Evolutionary conservation across 2,329 filamentous ascomycete species (phyloP).

Genomic region (Diaporthe sp.): DNA sequence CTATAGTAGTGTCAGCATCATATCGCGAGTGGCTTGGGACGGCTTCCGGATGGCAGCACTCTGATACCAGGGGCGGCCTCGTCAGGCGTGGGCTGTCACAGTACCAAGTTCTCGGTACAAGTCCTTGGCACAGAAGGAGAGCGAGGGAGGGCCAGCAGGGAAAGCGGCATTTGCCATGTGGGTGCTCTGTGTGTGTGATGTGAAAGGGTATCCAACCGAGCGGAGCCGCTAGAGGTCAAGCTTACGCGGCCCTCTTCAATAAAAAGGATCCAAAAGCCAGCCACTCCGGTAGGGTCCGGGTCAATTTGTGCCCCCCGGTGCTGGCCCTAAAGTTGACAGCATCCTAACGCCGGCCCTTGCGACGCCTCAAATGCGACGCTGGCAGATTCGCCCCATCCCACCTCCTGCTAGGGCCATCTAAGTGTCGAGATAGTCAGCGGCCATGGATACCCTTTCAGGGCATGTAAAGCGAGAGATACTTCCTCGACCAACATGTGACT

Average conservation of each 20-base stretch:
- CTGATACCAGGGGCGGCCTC: constrained; percentile 9
- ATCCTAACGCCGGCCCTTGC: constrained; percentile 5
- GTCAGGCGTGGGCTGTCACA: constrained; percentile 16
- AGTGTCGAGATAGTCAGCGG: constrained; percentile 21
- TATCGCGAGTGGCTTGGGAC: constrained; percentile 9
- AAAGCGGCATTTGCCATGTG: constrained; percentile 38
- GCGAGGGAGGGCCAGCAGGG: not conserved
- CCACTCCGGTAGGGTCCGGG: constrained; percentile 14
- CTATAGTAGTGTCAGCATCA: constrained; percentile 19
- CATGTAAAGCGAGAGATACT: constrained; percentile 15
- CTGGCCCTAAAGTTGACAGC: constrained; percentile 15
- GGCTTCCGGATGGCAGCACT: constrained; percentile 30
- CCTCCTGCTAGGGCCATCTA: not conserved
- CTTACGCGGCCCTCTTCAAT: constrained; percentile 40
- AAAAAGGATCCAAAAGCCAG: constrained; percentile 25
- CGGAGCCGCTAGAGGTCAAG: constrained; percentile 41
- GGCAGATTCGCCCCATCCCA: constrained; percentile 1
- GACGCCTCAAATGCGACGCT: constrained; percentile 21
- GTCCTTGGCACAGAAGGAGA: not conserved
- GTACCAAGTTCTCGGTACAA: constrained; percentile 32
- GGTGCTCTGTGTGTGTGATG: constrained; percentile 19
- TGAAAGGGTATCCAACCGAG: constrained; percentile 32
- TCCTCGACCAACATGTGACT: constrained; percentile 10
- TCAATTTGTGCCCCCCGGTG: constrained; percentile 22
- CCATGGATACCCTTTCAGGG: constrained; percentile 15